Evolutionary conservation across 164 flowering plant genomes (phyloP), one percentile per base, ranked within the genome.

Genomic region (Magnolia changhungtana): DNA sequence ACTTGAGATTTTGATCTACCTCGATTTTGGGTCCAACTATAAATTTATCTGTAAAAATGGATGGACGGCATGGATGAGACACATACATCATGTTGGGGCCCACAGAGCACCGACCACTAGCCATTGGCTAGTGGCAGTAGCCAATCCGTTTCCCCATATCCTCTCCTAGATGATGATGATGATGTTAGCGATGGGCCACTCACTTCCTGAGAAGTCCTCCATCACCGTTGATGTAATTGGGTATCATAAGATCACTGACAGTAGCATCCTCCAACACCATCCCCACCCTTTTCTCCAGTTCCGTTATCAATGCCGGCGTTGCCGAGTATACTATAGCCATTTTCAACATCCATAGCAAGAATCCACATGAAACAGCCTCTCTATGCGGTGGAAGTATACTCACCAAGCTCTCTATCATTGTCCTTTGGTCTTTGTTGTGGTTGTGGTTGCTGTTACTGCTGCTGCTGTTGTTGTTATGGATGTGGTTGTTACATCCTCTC

Each of bases 241-340:
- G 94, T 74, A 94, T 88, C 59, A 91, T 72, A 74, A 94, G 95
- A 78, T 90, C 98, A 74, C 75, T 73, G 66, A 86, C 90, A 80
- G 64, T 83, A 27, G 95, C 98, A 74, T 91, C 88, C 80, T 91
- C 91, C 76, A 94, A 74, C 74, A 84, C 84, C 85, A 89, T 85
- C 31, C 94, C 96, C 1, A 87, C 86, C 84, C 96, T 85, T 71
- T 90, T 92, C 84, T 94, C 98, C 3, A 94, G 90, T 80, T 94
- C 98, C 3, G 92, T 79, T 19, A 89, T 78, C 49, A 94, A 79
- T 75, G 94, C 97, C 20, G 88, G 89, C 27, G 96, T 76, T 19
- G 81, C 92, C 18, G 89, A 86, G 74, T 84, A 88, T 45, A 89
- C 74, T 70, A 81, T 81, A 2, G 94, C 91, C 89, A 87, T 86